phyloP scores from a whole-genome alignment of 768 basidiomycete genomes.

The Tricholoma matsutake region DNA sequence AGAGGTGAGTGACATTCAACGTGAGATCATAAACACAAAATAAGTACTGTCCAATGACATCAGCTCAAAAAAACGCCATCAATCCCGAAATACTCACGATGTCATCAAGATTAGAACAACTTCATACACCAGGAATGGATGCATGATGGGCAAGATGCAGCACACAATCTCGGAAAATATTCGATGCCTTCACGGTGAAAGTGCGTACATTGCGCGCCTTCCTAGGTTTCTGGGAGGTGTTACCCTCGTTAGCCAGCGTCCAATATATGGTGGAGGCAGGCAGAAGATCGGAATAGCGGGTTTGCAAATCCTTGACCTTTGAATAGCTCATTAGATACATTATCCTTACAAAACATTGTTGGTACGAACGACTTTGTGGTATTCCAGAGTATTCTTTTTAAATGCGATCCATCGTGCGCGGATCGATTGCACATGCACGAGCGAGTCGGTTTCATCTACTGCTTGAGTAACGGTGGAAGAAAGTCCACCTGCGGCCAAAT shows the following conservation, averaged over 20 bases:
- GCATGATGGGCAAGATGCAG: conserved; percentile 12
- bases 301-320: conserved; percentile 13
- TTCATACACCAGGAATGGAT: background rate
- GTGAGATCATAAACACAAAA: background rate
- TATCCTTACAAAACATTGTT: background rate
- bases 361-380: conserved; percentile 13
- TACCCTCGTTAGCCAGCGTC: background rate
- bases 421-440: conserved; percentile 2
- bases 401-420: conserved; percentile 12
- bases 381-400: conserved; percentile 11
- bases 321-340: background rate
- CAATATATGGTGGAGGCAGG: background rate
- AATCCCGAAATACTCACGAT: background rate
- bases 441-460: background rate
- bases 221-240: background rate
- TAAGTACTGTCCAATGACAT: background rate
- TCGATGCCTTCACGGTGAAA: conserved; percentile 6
- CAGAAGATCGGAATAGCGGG: background rate
- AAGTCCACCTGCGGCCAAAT: conserved; percentile 6
- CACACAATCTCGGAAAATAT: conserved; percentile 10
- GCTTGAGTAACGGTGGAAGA: conserved; percentile 8
- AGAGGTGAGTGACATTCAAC: too few relatives aligned
- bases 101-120: background rate
- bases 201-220: background rate
- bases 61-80: background rate